A percentile compares a stretch with the other conserved stretches of the same genome.
Evolutionary conservation across 148 eudicot species (phyloP).

Genomic region (Rhododendron mucronatum): DNA sequence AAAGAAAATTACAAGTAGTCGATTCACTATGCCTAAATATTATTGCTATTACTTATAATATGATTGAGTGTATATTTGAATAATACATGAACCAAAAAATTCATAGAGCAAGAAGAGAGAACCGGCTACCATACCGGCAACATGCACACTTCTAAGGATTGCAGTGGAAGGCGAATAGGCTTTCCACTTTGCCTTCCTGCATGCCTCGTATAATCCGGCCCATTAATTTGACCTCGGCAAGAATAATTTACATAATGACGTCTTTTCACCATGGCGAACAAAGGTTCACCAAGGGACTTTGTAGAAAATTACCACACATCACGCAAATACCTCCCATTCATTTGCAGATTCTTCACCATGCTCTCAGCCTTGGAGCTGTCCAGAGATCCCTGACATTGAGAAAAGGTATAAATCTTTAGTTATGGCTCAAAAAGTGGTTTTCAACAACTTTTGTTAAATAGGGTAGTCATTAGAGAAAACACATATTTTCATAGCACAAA

Average conservation of each 20-base stretch:
- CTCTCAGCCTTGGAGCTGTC: slow-evolving; percentile 69
- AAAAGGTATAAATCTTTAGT: not conserved
- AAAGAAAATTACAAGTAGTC: slow-evolving; percentile 3
- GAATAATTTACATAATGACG: not conserved
- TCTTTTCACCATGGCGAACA: too few relatives aligned
- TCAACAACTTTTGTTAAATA: not conserved
- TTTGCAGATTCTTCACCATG: slow-evolving; percentile 84
- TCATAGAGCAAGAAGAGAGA: not conserved
- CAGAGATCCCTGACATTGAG: slow-evolving; percentile 57
- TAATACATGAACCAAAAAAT: slow-evolving; percentile 17
- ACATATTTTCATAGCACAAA: too few relatives aligned
- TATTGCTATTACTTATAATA: not conserved
- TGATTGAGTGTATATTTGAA: not conserved
- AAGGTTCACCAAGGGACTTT: not conserved
- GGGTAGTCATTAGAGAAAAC: not conserved
- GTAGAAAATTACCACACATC: slow-evolving; percentile 68
- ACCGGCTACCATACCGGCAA: not conserved
- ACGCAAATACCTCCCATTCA: slow-evolving; percentile 74
- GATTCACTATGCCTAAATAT: not conserved
- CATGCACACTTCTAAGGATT: not conserved
- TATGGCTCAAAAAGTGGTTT: not conserved
- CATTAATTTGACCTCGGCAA: not conserved
- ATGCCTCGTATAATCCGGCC: not conserved
- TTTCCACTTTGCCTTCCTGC: not conserved
- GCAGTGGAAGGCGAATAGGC: not conserved